Evolutionary conservation across 2,329 filamentous ascomycete species (phyloP), one percentile per base, ranked within the genome.

Genomic region (Parafenestella ontariensis): DNA sequence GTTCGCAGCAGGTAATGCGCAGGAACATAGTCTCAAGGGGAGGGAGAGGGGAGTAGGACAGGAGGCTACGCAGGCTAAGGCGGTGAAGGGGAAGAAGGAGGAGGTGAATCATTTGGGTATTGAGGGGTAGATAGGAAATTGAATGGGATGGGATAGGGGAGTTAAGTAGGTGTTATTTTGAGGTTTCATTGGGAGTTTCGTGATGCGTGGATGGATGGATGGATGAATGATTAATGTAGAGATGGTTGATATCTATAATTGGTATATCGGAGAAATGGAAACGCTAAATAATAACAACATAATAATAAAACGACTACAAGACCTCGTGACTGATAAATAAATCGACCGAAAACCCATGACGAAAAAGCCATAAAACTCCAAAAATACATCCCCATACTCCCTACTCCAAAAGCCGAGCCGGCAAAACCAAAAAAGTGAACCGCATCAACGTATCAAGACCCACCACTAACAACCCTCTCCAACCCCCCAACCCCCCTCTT

Each of bases 401-500:
- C n/a, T n/a, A n/a, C n/a, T n/a, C n/a, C n/a, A n/a, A n/a, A n/a
- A n/a, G n/a, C n/a, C n/a, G n/a, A n/a, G n/a, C n/a, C n/a, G n/a
- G n/a, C n/a, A n/a, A n/a, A n/a, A n/a, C n/a, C n/a, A n/a, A n/a
- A n/a, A n/a, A n/a, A n/a, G n/a, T n/a, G n/a, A n/a, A n/a, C n/a
- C 39, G n/a, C 28, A 43, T 15, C 15, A 11, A 15, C n/a, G n/a
- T 29, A 5, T 3, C 28, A 37, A 36, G 17, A n/a, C n/a, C n/a
- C 21, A 28, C 46, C 49, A 8, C 26, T 51, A 15, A 44, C 43
- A 15, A 65, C 62, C 42, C 39, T 61, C 26, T 65, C 67, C 69
- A 94, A 74, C 18, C 83, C 87, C 70, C 85, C 80, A 3, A 87
- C 86, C 2, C 85, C 89, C 75, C 88, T 89, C 74, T 89, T 83